These are phyloP conservation scores for Gymnopilus dilepis DNA, from an alignment of 768 basidiomycete genomes.

Conservation along the genomic window DNA sequence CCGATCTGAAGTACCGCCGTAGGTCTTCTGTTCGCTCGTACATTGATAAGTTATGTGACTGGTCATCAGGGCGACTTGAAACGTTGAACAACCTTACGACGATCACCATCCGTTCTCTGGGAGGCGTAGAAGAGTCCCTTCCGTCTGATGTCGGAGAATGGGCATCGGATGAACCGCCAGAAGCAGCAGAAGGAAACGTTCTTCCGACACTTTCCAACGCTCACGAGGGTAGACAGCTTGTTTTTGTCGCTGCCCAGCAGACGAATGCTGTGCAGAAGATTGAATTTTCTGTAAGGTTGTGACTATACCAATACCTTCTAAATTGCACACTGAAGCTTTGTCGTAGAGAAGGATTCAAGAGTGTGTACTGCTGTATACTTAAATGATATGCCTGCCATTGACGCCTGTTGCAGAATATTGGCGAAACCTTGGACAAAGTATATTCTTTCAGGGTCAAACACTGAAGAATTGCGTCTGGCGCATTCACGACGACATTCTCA, in stretches of 20 bases:
- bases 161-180: no score
- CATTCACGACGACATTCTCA: constrained; percentile 21
- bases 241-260: background rate
- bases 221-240: background rate
- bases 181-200: no score
- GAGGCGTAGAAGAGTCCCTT: no score
- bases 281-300: background rate
- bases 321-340: background rate
- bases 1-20: background rate
- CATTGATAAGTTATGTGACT: background rate
- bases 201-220: no score
- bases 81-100: background rate
- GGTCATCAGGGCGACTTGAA: background rate
- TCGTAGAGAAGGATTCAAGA: background rate
- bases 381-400: background rate
- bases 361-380: background rate
- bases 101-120: no score
- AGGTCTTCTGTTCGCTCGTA: no score
- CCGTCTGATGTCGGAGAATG: background rate
- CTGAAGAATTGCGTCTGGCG: constrained; percentile 13
- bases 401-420: background rate
- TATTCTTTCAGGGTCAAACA: constrained; percentile 5
- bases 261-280: background rate
- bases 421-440: constrained; percentile 1
- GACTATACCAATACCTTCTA: no score